Conservation (phyloP, 1,284 basidiomycete species). For the Grifola frondosa region DNA sequence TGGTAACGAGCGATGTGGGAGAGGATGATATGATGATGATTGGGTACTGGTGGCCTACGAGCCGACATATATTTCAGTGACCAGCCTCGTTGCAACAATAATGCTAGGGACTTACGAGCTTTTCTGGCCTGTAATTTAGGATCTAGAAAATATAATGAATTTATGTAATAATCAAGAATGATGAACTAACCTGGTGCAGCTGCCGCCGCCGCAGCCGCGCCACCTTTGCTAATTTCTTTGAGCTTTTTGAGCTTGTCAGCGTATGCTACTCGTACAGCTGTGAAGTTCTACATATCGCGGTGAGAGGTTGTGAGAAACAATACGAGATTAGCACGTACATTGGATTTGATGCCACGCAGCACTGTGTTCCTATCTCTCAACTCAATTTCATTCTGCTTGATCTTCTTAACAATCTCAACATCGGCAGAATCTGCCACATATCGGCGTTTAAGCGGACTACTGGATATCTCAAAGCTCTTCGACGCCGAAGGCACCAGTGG, state of each 20-base stretch:
- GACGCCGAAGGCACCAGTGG: slow-evolving; percentile 38
- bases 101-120: slow-evolving; percentile 51
- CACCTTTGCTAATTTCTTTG: slow-evolving; percentile 60
- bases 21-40: slow-evolving; percentile 98
- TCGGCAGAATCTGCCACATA: slow-evolving; percentile 81
- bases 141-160: slow-evolving; percentile 36
- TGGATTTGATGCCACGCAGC: slow-evolving; percentile 72
- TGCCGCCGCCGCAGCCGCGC: too few species aligned
- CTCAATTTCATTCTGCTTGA: slow-evolving; percentile 72
- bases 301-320: neutral
- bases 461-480: slow-evolving; percentile 36
- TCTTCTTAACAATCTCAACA: slow-evolving; percentile 80
- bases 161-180: neutral
- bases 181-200: slow-evolving; percentile 20
- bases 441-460: slow-evolving; percentile 64
- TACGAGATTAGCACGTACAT: slow-evolving; percentile 44
- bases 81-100: too few species aligned
- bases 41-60: slow-evolving; percentile 68
- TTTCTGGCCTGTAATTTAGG: slow-evolving; percentile 59
- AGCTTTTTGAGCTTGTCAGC: slow-evolving; percentile 76
- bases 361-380: slow-evolving; percentile 75
- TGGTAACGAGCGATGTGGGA: slow-evolving; percentile 92
- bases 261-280: slow-evolving; percentile 56
- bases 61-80: too few species aligned
- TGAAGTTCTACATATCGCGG: slow-evolving; percentile 60